phyloP scores from a whole-genome alignment of 768 basidiomycete species.

The Suillus cothurnatus region DNA sequence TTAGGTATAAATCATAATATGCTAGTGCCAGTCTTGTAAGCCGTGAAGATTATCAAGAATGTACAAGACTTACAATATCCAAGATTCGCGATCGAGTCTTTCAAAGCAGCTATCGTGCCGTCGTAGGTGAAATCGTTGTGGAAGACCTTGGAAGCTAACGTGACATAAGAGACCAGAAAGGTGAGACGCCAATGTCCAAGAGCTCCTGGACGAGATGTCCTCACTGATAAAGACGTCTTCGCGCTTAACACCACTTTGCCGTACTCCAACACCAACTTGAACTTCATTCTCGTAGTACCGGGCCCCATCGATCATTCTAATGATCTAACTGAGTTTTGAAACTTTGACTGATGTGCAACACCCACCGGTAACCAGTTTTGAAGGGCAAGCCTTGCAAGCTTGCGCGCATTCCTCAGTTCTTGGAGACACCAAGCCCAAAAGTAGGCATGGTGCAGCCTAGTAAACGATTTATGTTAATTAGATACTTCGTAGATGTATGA shows the following conservation, averaged over 20 bases:
- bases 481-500: too few relatives aligned
- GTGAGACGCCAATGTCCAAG: neutral
- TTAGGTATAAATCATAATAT: constrained; percentile 69
- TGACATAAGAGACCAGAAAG: neutral
- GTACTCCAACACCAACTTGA: constrained; percentile 53
- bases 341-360: neutral
- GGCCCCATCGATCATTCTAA: constrained; percentile 55
- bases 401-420: constrained; percentile 13
- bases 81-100: constrained; percentile 54
- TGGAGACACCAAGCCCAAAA: constrained; percentile 18
- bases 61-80: constrained; percentile 45
- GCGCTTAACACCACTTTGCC: constrained; percentile 51
- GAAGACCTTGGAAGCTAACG: constrained; percentile 12
- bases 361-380: constrained; percentile 13
- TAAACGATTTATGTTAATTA: neutral
- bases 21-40: constrained; percentile 31
- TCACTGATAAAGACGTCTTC: constrained; percentile 64
- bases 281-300: constrained; percentile 62
- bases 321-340: constrained; percentile 6
- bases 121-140: constrained; percentile 39
- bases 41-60: neutral
- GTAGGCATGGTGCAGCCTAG: constrained; percentile 19
- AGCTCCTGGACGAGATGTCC: neutral
- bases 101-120: constrained; percentile 51
- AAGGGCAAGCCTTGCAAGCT: constrained; percentile 14